Base-by-base conservation (phyloP, 139 green algal genomes). In the Chlamydomonas sphaeroides region DNA sequence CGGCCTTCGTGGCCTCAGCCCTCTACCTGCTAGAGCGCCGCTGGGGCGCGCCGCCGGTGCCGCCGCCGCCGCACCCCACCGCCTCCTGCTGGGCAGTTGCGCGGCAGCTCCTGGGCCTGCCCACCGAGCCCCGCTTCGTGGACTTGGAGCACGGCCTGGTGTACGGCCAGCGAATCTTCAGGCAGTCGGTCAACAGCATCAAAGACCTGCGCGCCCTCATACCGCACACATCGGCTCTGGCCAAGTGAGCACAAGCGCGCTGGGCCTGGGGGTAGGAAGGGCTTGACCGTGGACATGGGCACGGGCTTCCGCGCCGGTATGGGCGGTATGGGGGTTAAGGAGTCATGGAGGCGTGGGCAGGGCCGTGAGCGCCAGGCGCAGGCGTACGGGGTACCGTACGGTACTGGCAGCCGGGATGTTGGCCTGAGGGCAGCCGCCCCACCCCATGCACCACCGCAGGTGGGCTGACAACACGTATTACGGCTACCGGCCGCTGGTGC, bases 101-200 rank as follows among this genome's bases (percentile, higher is more conserved):
- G 15, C 38, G 57, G 15, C 17, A 14, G 18, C 10, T 56, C 8
- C 23, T 80, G 18, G 72, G 72, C 30, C 53, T 80, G 8, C 51
- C 74, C 8, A 41, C 26, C 8, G 74, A 80, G 30, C 74, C 74
- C 0, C 59, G 74, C 5, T 25, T 80, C 6, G 74, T 83, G 42
- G 76, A 83, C 32, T 45, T 83, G 30, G 76, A 83, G 63, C 76
- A 83, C 53, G 76, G 76, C 15, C 63, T 83, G 45, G 62, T 83
- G 62, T 83, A 83, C 63, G 76, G 76, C 11, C 62, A 83, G 48
- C 62, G 76, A 23, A 74, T 83, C 20, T 45, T 83, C 6, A 38
- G 63, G 45, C 62, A 73, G 42, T 70, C 56, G 41, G 61, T 59
- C 74, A 80, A 80, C 59, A 80, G 74, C 41, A 7, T 80, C 5